Base-by-base conservation (phyloP, 176 grass and related monocot genomes). In the Raddia distichophylla region DNA sequence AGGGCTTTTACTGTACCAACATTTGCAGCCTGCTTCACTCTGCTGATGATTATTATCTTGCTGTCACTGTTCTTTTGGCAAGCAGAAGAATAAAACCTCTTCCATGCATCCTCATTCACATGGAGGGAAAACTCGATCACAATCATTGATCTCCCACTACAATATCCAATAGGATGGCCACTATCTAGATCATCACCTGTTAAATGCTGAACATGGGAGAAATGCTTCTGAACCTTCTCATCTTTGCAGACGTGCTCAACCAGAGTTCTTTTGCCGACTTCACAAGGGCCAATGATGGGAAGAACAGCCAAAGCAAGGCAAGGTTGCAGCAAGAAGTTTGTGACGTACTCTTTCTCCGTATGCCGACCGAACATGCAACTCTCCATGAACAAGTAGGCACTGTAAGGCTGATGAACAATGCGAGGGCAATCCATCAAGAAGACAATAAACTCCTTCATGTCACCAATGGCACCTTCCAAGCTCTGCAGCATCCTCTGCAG, bases 351-450 rank as follows among this genome's bases (percentile, higher is more conserved):
- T 1, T 55, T 67, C 49, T 79, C 76, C 5, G 4, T 1, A 0
- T 15, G 35, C 5, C 78, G 65, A 47, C 78, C 40, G 17, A 80
- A 80, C 78, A 80, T 59, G 53, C 53, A 80, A 7, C 9, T 33
- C 53, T 70, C 78, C 66, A 60, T 34, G 40, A 70, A 33, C 43
- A 81, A 1, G 10, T 81, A 60, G 1, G 53, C 5, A 33, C 7
- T 70, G 5, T 81, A 60, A 48, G 78, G 78, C 0, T 70, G 40
- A 18, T 53, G 78, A 59, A n/a, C 2, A 8, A 81, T 13, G 5
- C 40, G 40, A 45, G 78, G 66, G 15, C 53, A 81, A 19, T 70
- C 4, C 65, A 59, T 80, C 78, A 80, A 8, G 10, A 81, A 0
- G 3, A 81, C 1, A 12, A 70, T 8, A 47, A 81, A 81, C 53